Evolutionary conservation across 1,284 basidiomycete genomes (phyloP), one percentile per base, ranked within the genome.

Genomic region (Butyriboletus pseudospeciosus): DNA sequence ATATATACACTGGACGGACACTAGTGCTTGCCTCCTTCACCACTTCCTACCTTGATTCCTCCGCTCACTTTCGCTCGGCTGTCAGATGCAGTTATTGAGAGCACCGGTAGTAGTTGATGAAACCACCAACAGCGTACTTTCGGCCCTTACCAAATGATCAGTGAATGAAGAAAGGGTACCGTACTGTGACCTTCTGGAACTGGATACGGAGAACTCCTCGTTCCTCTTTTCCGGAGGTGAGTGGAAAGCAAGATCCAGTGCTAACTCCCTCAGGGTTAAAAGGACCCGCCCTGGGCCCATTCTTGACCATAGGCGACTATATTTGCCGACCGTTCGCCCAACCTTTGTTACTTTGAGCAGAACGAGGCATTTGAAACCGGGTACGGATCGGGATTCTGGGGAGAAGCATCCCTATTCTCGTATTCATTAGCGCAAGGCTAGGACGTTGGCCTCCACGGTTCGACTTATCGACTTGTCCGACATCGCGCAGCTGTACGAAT

Each of bases 131-230:
- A 30, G 10, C 10, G 9, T 3, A 30, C 28, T 30, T 30, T 30
- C 10, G 28, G 10, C 2, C 28, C 58, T 70, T 86, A 28, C 65
- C 77, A 51, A 75, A 78, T 60, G 83, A 86, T 59, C 62, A 73
- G 8, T 71, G 69, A n/a, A 82, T 86, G 30, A 71, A 78, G 41
- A 60, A 64, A 14, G 82, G 78, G 14, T 82, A 86, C 56, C 78
- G 83, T 17, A 79, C 86, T 25, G 55, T 86, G 52, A 71, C 86
- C 47, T 86, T 81, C 62, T 87, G 82, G 82, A 59, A 79, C 84
- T 38, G 83, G 82, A 10, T 83, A 86, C 58, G 85, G 83, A 57
- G 73, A 71, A 40, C 64, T 81, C 35, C 64, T 69, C 8, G 75
- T 79, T 30, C 83, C 83, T 14, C 56, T 60, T 17, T 74, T 71